A percentile compares a stretch with the other conserved stretches of the same genome.
phyloP scores from a whole-genome alignment of 352 stramenopile genomes.

The Lagenidium giganteum region DNA sequence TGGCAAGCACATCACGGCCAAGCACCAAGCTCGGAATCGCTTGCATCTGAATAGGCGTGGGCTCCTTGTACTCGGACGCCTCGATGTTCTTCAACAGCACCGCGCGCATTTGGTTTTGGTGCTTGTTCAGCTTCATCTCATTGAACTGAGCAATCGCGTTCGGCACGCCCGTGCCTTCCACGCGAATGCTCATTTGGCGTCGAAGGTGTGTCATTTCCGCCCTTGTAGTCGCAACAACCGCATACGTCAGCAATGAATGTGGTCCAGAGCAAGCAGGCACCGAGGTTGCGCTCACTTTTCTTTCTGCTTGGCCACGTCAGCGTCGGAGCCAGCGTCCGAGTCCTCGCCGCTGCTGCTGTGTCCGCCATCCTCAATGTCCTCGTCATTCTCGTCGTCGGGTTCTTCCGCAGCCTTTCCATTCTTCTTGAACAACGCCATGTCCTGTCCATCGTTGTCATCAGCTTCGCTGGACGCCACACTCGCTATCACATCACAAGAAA shows the following conservation, averaged over 20 bases:
- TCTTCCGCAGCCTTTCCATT: slow-evolving; percentile 9
- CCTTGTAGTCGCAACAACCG: slow-evolving; percentile 16
- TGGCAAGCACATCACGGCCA: slow-evolving; percentile 92
- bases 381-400: slow-evolving; percentile 9
- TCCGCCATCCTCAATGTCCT: not conserved
- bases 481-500: slow-evolving; percentile 2
- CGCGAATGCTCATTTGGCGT: slow-evolving; percentile 76
- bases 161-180: slow-evolving; percentile 57
- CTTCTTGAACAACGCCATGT: slow-evolving; percentile 60
- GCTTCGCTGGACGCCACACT: no score
- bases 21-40: slow-evolving; percentile 87
- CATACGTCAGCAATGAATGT: no score
- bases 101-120: slow-evolving; percentile 42
- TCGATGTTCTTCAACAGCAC: slow-evolving; percentile 82
- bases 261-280: no score
- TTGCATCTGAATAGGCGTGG: slow-evolving; percentile 99
- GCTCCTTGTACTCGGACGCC: slow-evolving; percentile 95
- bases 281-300: slow-evolving; percentile 28
- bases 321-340: slow-evolving; percentile 12
- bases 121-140: slow-evolving; percentile 51
- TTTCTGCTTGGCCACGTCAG: no score
- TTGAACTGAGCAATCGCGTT: slow-evolving; percentile 72
- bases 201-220: slow-evolving; percentile 60
- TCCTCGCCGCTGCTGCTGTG: slow-evolving; percentile 25
- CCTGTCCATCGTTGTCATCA: slow-evolving; percentile 22